Percentiles rank a stretch among this genome's conserved stretches.
Conservation (phyloP, 495 filamentous ascomycete genomes). For the Pyrenopolyporus hunteri region DNA sequence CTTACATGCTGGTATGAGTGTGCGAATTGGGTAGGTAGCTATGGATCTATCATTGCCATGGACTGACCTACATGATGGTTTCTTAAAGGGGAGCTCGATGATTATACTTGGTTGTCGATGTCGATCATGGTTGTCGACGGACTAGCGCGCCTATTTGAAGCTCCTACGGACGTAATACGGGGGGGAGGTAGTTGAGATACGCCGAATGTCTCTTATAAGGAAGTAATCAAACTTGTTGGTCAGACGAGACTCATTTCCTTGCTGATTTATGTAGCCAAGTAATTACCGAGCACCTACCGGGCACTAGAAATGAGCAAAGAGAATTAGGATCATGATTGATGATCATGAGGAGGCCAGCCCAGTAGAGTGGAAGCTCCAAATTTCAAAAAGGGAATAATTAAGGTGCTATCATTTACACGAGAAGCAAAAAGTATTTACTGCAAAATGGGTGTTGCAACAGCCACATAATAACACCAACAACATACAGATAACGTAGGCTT, state of each 20-base stretch:
- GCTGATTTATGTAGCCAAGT: conserved; percentile 16
- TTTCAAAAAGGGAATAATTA: conserved; percentile 18
- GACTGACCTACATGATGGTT: background rate
- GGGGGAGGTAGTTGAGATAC: background rate
- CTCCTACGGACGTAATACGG: conserved; percentile 1
- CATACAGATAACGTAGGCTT: conserved; percentile 29
- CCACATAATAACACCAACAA: conserved; percentile 11
- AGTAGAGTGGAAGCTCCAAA: conserved; percentile 12
- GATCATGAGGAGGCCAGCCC: conserved; percentile 22
- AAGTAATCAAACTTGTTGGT: conserved; percentile 14
- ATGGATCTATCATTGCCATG: background rate
- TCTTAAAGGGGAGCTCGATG: background rate
- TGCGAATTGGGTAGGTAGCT: background rate
- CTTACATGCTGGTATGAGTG: no score
- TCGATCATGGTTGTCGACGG: conserved; percentile 6
- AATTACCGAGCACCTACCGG: conserved; percentile 2
- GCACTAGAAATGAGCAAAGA: conserved; percentile 3
- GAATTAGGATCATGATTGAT: background rate
- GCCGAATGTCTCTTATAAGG: background rate
- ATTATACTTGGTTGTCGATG: background rate
- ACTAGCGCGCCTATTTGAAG: conserved; percentile 8
- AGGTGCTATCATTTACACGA: conserved; percentile 31
- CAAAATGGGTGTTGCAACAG: conserved; percentile 17
- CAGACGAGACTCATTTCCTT: conserved; percentile 9
- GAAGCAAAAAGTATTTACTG: conserved; percentile 32